Evolutionary conservation across 352 stramenopile genomes (phyloP).

Genomic region (Globisporangium nagaii): DNA sequence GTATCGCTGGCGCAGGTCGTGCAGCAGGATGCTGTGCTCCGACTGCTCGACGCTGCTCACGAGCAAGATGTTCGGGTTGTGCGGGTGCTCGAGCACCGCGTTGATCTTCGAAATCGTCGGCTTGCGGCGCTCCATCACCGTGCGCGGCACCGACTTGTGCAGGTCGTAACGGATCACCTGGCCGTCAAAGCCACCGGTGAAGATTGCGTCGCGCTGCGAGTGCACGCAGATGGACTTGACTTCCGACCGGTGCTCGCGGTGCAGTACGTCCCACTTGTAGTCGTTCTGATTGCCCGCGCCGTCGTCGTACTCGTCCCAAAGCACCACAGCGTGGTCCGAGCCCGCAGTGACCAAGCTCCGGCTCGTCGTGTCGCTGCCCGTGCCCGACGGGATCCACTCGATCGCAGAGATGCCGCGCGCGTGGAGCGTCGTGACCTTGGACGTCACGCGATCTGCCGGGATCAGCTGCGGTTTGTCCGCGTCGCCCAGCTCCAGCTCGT

Average conservation of each 20-base stretch:
- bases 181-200: conserved; percentile 68
- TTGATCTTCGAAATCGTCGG: conserved; percentile 84
- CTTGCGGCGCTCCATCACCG: conserved; percentile 67
- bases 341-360: conserved; percentile 61
- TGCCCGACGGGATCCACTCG: conserved; percentile 57
- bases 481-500: conserved; percentile 52
- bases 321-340: conserved; percentile 61
- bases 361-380: conserved; percentile 36
- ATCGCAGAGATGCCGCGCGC: conserved; percentile 58
- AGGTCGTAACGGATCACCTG: conserved; percentile 71
- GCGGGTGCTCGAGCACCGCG: conserved; percentile 69
- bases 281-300: conserved; percentile 21
- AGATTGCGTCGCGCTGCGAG: conserved; percentile 58
- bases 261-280: conserved; percentile 64
- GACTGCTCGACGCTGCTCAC: conserved; percentile 63
- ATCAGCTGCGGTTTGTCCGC: conserved; percentile 36
- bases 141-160: conserved; percentile 27
- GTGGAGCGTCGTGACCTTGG: conserved; percentile 58
- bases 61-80: conserved; percentile 77
- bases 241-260: conserved; percentile 73
- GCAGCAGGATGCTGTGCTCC: conserved; percentile 64
- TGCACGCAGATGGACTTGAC: conserved; percentile 74
- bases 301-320: conserved; percentile 68
- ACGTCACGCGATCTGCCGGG: conserved; percentile 47
- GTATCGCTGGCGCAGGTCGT: conserved; percentile 65